These are phyloP conservation scores for Schwanniomyces occidentalis DNA, from an alignment of 805 yeast genomes.

Conservation along the genomic window DNA sequence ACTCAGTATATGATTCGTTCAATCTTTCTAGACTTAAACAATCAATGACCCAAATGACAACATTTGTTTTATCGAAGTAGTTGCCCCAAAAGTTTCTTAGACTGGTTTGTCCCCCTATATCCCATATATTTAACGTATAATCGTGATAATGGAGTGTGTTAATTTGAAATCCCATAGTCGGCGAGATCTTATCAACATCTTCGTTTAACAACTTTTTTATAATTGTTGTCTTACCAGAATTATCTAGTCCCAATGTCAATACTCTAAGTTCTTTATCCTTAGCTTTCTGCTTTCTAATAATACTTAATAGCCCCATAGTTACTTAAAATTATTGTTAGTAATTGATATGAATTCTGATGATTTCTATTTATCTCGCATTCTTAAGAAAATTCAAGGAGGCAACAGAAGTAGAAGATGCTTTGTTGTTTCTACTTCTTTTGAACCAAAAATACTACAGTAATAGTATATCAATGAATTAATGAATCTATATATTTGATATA, in stretches of 20 bases:
- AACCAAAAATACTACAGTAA: too few relatives aligned
- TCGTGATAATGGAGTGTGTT: conserved; percentile 49
- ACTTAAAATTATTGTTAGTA: too few relatives aligned
- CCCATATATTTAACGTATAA: conserved; percentile 69
- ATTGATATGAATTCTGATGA: too few relatives aligned
- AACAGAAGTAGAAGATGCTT: too few relatives aligned
- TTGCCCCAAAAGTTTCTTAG: conserved; percentile 62
- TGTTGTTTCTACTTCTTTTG: too few relatives aligned
- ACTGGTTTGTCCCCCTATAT: conserved; percentile 69
- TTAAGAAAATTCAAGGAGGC: too few relatives aligned
- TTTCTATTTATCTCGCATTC: too few relatives aligned
- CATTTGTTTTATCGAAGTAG: conserved; percentile 78
- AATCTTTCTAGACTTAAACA: conserved; percentile 59
- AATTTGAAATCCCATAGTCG: conserved; percentile 90
- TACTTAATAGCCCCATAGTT: conserved; percentile 76
- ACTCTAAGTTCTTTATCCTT: conserved; percentile 79
- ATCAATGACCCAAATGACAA: conserved; percentile 86
- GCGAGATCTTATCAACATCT: conserved; percentile 60
- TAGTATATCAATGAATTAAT: too few relatives aligned
- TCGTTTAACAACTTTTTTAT: conserved; percentile 57
- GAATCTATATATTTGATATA: too few relatives aligned
- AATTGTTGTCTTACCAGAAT: conserved; percentile 88
- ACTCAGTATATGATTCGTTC: conserved; percentile 63
- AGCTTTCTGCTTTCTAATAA: conserved; percentile 77
- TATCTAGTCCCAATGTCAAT: conserved; percentile 81